A percentile compares a stretch with the other conserved stretches of the same genome.
Conservation (phyloP, 2,329 filamentous ascomycete genomes). For the Penicillium janthinellum region DNA sequence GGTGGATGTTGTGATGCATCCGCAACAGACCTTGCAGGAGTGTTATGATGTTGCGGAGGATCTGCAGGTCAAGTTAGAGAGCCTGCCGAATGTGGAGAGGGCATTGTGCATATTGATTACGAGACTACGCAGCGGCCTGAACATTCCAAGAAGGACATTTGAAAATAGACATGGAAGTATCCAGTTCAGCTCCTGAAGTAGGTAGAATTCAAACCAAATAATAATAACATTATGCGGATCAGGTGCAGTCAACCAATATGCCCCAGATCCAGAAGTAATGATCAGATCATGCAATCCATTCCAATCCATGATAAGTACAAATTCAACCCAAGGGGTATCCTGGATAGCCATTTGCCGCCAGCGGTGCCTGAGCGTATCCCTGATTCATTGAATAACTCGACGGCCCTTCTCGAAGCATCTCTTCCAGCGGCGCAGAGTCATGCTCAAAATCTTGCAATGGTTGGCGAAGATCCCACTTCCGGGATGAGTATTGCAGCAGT, state of each 20-base stretch:
- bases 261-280: no score
- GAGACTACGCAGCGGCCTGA: conserved; percentile 3
- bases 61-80: conserved; percentile 17
- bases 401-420: conserved; percentile 29
- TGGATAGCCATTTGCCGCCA: conserved; percentile 24
- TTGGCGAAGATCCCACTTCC: conserved; percentile 37
- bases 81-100: conserved; percentile 8
- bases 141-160: not conserved
- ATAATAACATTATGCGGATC: no score
- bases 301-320: not conserved
- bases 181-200: no score
- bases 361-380: conserved; percentile 21
- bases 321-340: conserved; percentile 18
- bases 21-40: conserved; percentile 14
- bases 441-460: conserved; percentile 38
- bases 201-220: no score
- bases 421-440: conserved; percentile 31
- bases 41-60: conserved; percentile 17
- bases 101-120: conserved; percentile 20
- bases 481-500: conserved; percentile 36
- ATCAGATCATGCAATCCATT: not conserved
- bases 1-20: conserved; percentile 18
- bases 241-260: no score
- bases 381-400: conserved; percentile 22
- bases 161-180: no score